These are phyloP conservation scores for Neonectria ditissima DNA, from an alignment of 2,329 filamentous ascomycete species.

Conservation along the genomic window DNA sequence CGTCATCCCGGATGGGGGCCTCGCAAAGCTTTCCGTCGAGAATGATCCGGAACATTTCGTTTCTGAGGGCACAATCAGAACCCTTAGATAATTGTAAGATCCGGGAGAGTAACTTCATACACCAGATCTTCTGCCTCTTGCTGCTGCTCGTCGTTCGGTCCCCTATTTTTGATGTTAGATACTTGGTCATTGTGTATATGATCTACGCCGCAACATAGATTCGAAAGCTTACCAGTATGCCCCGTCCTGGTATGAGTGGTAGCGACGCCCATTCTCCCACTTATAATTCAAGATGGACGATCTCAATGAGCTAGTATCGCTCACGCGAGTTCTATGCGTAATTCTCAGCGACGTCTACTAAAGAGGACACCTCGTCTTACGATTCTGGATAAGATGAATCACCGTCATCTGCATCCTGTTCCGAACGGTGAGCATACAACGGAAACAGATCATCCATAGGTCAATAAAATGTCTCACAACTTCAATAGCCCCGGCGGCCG, in stretches of 20 bases:
- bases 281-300: constrained; percentile 37
- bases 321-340: constrained; percentile 8
- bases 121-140: constrained; percentile 42
- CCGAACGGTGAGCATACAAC: not conserved
- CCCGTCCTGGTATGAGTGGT: constrained; percentile 60
- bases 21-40: constrained; percentile 47
- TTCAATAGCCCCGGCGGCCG: not conserved
- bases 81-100: not conserved
- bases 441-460: not conserved
- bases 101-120: constrained; percentile 13
- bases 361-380: not conserved
- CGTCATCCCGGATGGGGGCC: constrained; percentile 45
- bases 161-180: constrained; percentile 25
- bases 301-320: constrained; percentile 24
- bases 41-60: constrained; percentile 40
- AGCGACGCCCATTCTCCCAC: constrained; percentile 61
- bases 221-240: constrained; percentile 43
- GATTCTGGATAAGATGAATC: not conserved
- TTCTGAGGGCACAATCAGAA: constrained; percentile 19
- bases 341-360: not conserved
- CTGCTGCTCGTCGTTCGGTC: constrained; percentile 41
- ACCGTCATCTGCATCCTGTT: not conserved
- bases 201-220: not conserved
- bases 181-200: not conserved
- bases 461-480: not conserved